Evolutionary conservation across 225 moss, liverwort and hornwort species (phyloP), one percentile per base, ranked within the genome.

Genomic region (Pseudoscleropodium purum): DNA sequence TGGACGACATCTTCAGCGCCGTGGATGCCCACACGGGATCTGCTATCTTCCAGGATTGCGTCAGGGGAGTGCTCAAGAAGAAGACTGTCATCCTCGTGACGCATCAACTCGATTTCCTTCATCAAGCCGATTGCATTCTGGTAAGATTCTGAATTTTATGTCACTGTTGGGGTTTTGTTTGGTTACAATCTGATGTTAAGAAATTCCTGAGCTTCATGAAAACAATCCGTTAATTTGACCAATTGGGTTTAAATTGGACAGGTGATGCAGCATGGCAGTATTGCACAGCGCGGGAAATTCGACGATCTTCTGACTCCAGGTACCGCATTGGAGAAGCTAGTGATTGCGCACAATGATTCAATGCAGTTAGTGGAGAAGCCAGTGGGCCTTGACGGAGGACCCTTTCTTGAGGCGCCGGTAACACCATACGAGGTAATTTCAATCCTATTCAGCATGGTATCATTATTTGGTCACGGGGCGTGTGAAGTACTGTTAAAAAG

Each of bases 41-140:
- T 29, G 79, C 94, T 56, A 94, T 94, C 41, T 94, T 94, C 91
- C 89, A 90, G 87, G 96, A 97, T 41, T 98, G 98, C 91, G 94
- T 98, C 41, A 92, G 85, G 59, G 96, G 93, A 37, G 91, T 87
- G 79, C 88, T 98, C 75, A 93, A 84, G 90, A 86, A 89, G 39
- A 98, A 98, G 87, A 98, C 98, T 5, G 93, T 98, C 81, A 85
- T 98, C 74, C 94, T 98, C 60, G 98, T 98, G 63, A 98, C 98
- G 47, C 98, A 98, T 91, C 98, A 98, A 82, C 93, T 98, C 79
- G 98, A 98, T 92, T 97, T 97, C 83, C 90, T 98, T 45, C 96
- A 94, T 85, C 95, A 95, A 78, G 98, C 95, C 34, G 93, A 96
- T 90, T 88, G 91, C 87, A 95, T 97, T 75, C 89, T 97, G 89